Evolutionary conservation across 2,329 filamentous ascomycete genomes (phyloP).

Genomic region (Fusarium tuaranense): DNA sequence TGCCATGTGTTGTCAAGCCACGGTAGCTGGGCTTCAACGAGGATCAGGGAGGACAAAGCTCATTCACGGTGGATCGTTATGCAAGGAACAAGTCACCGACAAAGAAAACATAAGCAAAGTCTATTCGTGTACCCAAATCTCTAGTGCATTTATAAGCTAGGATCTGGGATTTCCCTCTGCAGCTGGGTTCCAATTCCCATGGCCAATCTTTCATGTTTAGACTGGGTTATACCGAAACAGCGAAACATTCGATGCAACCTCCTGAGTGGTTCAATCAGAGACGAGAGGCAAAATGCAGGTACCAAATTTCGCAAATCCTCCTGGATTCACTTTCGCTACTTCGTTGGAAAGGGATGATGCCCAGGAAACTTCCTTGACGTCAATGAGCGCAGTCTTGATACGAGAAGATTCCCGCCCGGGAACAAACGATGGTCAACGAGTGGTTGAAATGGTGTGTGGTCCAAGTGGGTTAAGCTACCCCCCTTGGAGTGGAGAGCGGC

Average conservation of each 20-base stretch:
- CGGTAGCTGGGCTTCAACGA: not conserved
- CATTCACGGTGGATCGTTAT: slow-evolving; percentile 18
- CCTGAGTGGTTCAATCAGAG: slow-evolving; percentile 10
- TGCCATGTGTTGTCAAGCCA: not conserved
- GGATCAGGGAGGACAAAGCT: not conserved
- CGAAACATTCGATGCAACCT: slow-evolving; percentile 28
- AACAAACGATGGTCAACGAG: not conserved
- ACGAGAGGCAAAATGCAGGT: not conserved
- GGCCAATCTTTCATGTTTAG: slow-evolving; percentile 30
- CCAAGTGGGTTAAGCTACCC: slow-evolving; percentile 8
- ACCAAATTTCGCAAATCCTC: slow-evolving; percentile 5
- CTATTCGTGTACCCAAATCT: slow-evolving; percentile 30
- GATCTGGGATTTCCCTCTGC: slow-evolving; percentile 5
- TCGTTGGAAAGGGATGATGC: not conserved
- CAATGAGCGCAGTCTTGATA: not conserved
- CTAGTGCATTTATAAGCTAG: slow-evolving; percentile 17
- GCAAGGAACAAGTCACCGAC: slow-evolving; percentile 31
- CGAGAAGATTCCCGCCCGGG: not conserved
- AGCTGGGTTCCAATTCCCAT: slow-evolving; percentile 15
- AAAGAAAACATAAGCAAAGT: slow-evolving; percentile 24
- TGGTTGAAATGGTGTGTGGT: not conserved
- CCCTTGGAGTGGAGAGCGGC: slow-evolving; percentile 34
- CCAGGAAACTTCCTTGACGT: not conserved
- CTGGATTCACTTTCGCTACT: slow-evolving; percentile 1
- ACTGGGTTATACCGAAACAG: slow-evolving; percentile 1